Conservation (phyloP, 2,329 filamentous ascomycete species). For the Metarhizium brunneum region DNA sequence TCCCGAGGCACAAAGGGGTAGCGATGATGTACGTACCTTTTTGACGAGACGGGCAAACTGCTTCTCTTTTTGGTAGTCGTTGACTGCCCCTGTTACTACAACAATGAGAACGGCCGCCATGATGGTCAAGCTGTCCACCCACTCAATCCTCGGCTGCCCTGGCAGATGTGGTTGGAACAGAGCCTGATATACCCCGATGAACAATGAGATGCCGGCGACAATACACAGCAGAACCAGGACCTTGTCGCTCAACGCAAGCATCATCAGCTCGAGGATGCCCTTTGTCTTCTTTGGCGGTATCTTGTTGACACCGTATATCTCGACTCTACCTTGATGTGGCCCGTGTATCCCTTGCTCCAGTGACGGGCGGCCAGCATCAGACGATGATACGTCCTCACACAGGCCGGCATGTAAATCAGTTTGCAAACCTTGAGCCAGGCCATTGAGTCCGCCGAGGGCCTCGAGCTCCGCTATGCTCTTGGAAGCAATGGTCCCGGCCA, state of each 20-base stretch:
- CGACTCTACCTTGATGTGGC: background rate
- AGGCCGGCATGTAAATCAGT: slow-evolving; percentile 2
- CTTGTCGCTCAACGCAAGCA: slow-evolving; percentile 4
- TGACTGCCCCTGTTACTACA: slow-evolving; percentile 28
- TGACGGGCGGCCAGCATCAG: background rate
- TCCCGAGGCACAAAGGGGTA: no score
- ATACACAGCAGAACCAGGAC: slow-evolving; percentile 58
- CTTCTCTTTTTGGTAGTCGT: slow-evolving; percentile 60
- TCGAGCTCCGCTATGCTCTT: slow-evolving; percentile 4
- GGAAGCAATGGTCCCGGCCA: background rate
- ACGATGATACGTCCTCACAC: background rate
- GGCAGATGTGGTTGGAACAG: slow-evolving; percentile 37
- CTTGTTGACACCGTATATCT: slow-evolving; percentile 1
- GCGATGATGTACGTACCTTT: slow-evolving; percentile 18
- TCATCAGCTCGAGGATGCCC: background rate
- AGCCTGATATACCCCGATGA: slow-evolving; percentile 58
- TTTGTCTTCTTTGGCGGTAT: slow-evolving; percentile 1
- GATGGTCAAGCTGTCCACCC: slow-evolving; percentile 62
- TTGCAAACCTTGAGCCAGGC: background rate
- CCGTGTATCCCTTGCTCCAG: no score
- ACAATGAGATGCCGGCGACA: slow-evolving; percentile 56
- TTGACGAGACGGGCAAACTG: slow-evolving; percentile 54
- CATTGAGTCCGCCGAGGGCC: slow-evolving; percentile 1
- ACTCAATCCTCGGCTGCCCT: slow-evolving; percentile 41
- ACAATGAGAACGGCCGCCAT: slow-evolving; percentile 8